Evolutionary conservation across 2,329 filamentous ascomycete genomes (phyloP).

Genomic region (Paraphaeosphaeria minitans): DNA sequence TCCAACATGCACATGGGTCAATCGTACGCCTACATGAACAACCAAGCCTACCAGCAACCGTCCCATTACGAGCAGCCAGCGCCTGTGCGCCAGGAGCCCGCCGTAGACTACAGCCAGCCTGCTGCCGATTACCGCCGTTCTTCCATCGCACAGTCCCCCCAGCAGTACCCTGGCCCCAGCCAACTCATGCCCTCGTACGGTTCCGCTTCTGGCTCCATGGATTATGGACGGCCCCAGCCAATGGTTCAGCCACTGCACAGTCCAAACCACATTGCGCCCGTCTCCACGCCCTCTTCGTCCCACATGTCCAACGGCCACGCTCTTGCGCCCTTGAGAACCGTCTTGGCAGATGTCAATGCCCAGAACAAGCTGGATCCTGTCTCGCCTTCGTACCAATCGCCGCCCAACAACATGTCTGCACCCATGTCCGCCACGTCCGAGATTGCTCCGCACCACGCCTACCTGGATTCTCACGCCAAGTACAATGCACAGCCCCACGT

Average conservation of each 20-base stretch:
- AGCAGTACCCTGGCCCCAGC: constrained; percentile 43
- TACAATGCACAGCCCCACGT: constrained; percentile 32
- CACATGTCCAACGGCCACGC: constrained; percentile 42
- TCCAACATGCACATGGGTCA: constrained; percentile 45
- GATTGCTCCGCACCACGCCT: constrained; percentile 29
- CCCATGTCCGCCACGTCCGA: constrained; percentile 44
- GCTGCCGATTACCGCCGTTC: constrained; percentile 48
- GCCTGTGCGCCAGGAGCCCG: constrained; percentile 44
- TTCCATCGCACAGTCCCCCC: constrained; percentile 42
- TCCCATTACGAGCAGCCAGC: constrained; percentile 46
- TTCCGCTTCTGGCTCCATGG: constrained; percentile 31
- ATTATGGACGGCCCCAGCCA: constrained; percentile 47
- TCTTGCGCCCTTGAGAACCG: constrained; percentile 52
- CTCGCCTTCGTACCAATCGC: constrained; percentile 51
- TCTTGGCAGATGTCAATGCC: constrained; percentile 37
- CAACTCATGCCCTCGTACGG: constrained; percentile 44
- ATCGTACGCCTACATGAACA: constrained; percentile 48
- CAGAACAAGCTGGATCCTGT: constrained; percentile 49
- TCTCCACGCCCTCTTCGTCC: constrained; percentile 31
- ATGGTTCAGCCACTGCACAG: constrained; percentile 42
- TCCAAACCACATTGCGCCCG: constrained; percentile 38
- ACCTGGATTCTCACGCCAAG: constrained; percentile 32
- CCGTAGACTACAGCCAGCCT: constrained; percentile 46
- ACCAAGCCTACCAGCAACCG: constrained; percentile 41
- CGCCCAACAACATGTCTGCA: constrained; percentile 37